phyloP scores from a whole-genome alignment of 2,329 filamentous ascomycete genomes.

The Claviceps pazoutovae region DNA sequence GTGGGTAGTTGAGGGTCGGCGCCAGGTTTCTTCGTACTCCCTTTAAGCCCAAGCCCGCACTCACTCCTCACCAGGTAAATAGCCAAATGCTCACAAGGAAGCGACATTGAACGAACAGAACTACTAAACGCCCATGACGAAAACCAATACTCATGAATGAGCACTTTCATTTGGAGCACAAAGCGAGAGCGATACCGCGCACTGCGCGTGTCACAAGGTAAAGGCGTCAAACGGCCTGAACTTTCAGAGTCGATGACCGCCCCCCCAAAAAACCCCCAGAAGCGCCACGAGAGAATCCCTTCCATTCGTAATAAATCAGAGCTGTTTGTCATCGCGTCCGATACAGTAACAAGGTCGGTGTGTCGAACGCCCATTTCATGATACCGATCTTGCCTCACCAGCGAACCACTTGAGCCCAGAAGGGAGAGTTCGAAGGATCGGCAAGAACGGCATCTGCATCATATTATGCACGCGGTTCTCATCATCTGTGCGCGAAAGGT shows the following conservation, averaged over 20 bases:
- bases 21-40: too few species aligned
- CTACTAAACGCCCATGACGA: background rate
- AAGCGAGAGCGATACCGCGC: background rate
- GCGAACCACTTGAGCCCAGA: constrained; percentile 79
- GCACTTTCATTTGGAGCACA: background rate
- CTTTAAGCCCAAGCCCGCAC: too few species aligned
- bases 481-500: constrained; percentile 59
- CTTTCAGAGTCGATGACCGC: background rate
- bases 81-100: background rate
- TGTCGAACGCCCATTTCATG: constrained; percentile 99
- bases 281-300: constrained; percentile 8
- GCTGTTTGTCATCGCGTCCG: constrained; percentile 95
- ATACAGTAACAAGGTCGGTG: constrained; percentile 91
- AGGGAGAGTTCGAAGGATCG: constrained; percentile 68
- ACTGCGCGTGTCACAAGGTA: background rate
- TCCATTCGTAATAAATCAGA: constrained; percentile 57
- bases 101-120: background rate
- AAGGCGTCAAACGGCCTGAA: too few species aligned
- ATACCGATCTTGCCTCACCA: constrained; percentile 48
- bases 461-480: constrained; percentile 97
- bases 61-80: too few species aligned
- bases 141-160: background rate
- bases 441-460: constrained; percentile 55
- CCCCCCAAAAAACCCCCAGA: background rate
- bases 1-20: too few species aligned